Evolutionary conservation across 331 rosid species (phyloP).

Genomic region (Spiraea crenata): DNA sequence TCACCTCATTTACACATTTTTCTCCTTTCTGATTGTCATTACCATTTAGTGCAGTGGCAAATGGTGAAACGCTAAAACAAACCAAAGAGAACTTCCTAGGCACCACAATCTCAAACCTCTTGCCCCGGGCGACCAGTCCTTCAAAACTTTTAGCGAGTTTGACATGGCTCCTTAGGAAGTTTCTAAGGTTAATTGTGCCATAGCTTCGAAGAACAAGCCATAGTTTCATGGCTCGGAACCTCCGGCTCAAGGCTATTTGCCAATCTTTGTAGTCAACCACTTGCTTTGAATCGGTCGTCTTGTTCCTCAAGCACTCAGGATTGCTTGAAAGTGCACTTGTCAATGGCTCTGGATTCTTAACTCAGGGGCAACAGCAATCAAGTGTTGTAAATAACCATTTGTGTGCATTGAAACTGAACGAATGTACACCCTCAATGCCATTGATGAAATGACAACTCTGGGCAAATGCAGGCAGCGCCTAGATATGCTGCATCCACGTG

Average conservation of each 20-base stretch:
- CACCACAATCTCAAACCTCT: slow-evolving; percentile 26
- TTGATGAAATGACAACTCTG: slow-evolving; percentile 25
- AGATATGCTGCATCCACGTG: slow-evolving; percentile 31
- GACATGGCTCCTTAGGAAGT: slow-evolving; percentile 19
- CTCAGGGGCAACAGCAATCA: slow-evolving; percentile 27
- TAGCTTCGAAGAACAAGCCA: slow-evolving; percentile 27
- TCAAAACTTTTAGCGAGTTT: slow-evolving; percentile 29
- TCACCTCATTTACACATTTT: neutral
- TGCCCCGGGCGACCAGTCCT: slow-evolving; percentile 2
- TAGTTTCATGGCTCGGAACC: slow-evolving; percentile 24
- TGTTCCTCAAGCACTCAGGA: slow-evolving; percentile 14
- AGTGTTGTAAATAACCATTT: slow-evolving; percentile 26
- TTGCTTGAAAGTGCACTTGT: neutral
- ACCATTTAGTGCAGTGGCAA: neutral
- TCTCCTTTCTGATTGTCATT: neutral
- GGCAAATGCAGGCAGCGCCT: slow-evolving; percentile 31
- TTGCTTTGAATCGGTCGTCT: slow-evolving; percentile 5
- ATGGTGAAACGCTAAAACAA: slow-evolving; percentile 12
- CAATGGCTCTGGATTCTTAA: slow-evolving; percentile 3
- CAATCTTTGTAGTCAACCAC: slow-evolving; percentile 26
- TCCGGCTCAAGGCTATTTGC: slow-evolving; percentile 24
- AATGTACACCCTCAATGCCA: slow-evolving; percentile 23
- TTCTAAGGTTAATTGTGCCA: slow-evolving; percentile 14
- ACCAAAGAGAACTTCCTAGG: slow-evolving; percentile 19
- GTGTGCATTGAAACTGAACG: slow-evolving; percentile 29